A percentile compares a stretch with the other conserved stretches of the same genome.
Evolutionary conservation across 768 basidiomycete genomes (phyloP).

Genomic region (Dacryopinax spathularia): DNA sequence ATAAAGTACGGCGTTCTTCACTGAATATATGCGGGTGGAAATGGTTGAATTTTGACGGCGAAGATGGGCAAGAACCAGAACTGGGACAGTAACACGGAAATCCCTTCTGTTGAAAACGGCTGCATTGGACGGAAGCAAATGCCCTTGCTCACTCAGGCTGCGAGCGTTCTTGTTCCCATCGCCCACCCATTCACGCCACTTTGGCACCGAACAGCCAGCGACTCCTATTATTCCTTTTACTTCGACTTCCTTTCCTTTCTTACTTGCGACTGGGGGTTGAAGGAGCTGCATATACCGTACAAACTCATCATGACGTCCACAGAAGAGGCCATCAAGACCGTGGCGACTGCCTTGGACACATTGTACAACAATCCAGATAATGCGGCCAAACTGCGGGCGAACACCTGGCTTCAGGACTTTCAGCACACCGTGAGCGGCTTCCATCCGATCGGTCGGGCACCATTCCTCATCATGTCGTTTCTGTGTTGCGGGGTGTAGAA

Average conservation of each 20-base stretch:
- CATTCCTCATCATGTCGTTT: not conserved
- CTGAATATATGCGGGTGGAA: no score
- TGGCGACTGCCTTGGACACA: slow-evolving; percentile 21
- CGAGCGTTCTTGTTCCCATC: not conserved
- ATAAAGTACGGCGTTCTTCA: no score
- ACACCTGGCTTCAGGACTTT: slow-evolving; percentile 93
- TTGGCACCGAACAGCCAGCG: not conserved
- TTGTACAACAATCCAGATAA: slow-evolving; percentile 52
- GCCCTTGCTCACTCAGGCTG: not conserved
- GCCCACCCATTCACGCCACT: not conserved
- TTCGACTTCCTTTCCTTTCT: not conserved
- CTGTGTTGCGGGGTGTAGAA: slow-evolving; percentile 38
- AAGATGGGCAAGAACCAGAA: no score
- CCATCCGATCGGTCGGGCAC: slow-evolving; percentile 39
- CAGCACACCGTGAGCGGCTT: slow-evolving; percentile 86
- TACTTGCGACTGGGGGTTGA: not conserved
- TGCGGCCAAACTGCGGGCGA: slow-evolving; percentile 67
- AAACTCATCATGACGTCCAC: not conserved
- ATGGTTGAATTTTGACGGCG: no score
- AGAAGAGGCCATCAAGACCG: not conserved
- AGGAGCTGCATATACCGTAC: not conserved
- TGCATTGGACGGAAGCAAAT: not conserved
- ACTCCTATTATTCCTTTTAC: not conserved
- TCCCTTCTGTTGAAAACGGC: not conserved
- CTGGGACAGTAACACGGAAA: not conserved